Percentiles rank a stretch among this genome's conserved stretches.
Evolutionary conservation across 2,329 filamentous ascomycete species (phyloP).

Genomic region (Mycogone perniciosa): DNA sequence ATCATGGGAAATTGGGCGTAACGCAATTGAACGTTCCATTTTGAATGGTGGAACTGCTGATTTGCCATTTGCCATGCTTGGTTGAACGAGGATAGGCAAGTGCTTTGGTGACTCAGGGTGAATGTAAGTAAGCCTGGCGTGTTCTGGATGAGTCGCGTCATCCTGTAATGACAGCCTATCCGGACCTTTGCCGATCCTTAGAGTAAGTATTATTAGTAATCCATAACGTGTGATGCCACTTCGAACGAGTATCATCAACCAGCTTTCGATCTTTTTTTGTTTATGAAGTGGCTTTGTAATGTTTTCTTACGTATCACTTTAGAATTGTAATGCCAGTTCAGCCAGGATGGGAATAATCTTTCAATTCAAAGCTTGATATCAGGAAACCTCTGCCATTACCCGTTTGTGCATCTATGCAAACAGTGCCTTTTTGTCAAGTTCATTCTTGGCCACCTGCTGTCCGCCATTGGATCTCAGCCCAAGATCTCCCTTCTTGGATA

Average conservation of each 20-base stretch:
- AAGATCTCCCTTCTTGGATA: slow-evolving; percentile 68
- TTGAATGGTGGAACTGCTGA: slow-evolving; percentile 15
- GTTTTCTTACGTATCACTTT: too few species aligned
- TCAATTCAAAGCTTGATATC: too few species aligned
- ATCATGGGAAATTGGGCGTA: slow-evolving; percentile 17
- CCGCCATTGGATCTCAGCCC: slow-evolving; percentile 65
- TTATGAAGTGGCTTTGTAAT: too few species aligned
- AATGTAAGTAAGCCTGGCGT: neutral
- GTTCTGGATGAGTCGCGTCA: slow-evolving; percentile 13
- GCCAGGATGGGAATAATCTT: too few species aligned
- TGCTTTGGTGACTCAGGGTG: neutral
- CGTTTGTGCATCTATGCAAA: slow-evolving; percentile 55
- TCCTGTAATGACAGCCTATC: neutral
- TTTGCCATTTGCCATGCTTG: slow-evolving; percentile 18
- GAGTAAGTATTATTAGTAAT: too few species aligned
- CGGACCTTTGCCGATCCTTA: slow-evolving; percentile 5
- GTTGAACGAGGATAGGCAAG: slow-evolving; percentile 3
- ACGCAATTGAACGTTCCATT: slow-evolving; percentile 16
- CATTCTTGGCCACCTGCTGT: slow-evolving; percentile 55
- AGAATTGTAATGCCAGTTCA: too few species aligned
- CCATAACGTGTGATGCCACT: too few species aligned
- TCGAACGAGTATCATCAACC: too few species aligned
- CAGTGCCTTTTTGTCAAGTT: slow-evolving; percentile 68
- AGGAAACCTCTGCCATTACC: neutral
- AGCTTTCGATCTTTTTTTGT: too few species aligned